Conservation (phyloP, 179 eudicot species). For the Patellifolia procumbens region DNA sequence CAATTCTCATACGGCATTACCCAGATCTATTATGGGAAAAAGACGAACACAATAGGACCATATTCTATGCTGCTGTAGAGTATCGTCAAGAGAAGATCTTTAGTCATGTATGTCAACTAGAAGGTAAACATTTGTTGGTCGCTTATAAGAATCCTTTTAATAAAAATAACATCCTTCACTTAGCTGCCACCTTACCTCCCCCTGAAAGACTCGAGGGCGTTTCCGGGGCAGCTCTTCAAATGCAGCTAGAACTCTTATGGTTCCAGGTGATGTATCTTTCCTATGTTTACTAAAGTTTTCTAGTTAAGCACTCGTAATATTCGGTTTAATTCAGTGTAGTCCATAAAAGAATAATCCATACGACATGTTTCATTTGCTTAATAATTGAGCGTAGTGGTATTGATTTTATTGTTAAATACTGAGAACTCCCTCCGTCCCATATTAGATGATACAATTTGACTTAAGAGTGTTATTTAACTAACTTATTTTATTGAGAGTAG, state of each 20-base stretch:
- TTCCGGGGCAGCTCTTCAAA: slow-evolving; percentile 34
- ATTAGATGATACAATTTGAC: too few species aligned
- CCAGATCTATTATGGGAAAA: slow-evolving; percentile 31
- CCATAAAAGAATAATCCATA: too few species aligned
- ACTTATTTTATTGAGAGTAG: too few species aligned
- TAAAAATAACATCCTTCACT: slow-evolving; percentile 28
- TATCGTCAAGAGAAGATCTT: slow-evolving; percentile 30
- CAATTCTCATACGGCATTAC: slow-evolving; percentile 19
- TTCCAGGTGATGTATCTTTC: slow-evolving; percentile 23
- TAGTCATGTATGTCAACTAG: slow-evolving; percentile 19
- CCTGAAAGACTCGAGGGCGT: slow-evolving; percentile 6
- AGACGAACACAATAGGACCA: slow-evolving; percentile 18
- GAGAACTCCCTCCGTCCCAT: too few species aligned
- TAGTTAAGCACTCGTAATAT: too few species aligned
- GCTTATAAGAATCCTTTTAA: slow-evolving; percentile 8
- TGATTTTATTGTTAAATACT: too few species aligned
- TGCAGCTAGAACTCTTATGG: slow-evolving; percentile 33
- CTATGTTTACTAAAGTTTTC: too few species aligned
- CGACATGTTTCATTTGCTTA: too few species aligned
- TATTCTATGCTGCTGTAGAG: slow-evolving; percentile 33
- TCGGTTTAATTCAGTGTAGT: too few species aligned
- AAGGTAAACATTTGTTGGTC: slow-evolving; percentile 20
- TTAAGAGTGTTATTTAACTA: too few species aligned
- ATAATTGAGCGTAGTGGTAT: too few species aligned
- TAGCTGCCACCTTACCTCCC: slow-evolving; percentile 24